These are phyloP conservation scores for Nannochloris sp. DNA, from an alignment of 139 green algal species.

Conservation along the genomic window DNA sequence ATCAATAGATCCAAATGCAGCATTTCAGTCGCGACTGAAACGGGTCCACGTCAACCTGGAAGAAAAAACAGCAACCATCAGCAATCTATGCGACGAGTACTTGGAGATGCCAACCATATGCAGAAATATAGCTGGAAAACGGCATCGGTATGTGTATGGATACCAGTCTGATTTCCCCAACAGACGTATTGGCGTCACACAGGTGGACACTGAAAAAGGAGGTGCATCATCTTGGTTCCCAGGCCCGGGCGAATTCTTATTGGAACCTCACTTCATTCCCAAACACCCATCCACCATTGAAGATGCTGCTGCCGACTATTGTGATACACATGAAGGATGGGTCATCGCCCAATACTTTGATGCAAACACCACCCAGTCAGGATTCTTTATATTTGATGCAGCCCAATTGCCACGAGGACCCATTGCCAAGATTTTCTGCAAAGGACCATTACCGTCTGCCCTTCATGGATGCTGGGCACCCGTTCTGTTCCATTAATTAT, in stretches of 20 bases:
- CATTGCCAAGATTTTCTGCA: constrained; percentile 27
- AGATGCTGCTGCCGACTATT: constrained; percentile 17
- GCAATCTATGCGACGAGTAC: constrained; percentile 21
- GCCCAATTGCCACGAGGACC: constrained; percentile 27
- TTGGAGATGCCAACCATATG: constrained; percentile 47
- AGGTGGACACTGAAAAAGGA: constrained; percentile 18
- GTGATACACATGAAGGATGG: constrained; percentile 50
- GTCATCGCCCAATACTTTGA: constrained; percentile 54
- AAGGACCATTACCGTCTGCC: constrained; percentile 20
- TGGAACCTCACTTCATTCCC: constrained; percentile 63
- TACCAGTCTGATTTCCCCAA: constrained; percentile 22
- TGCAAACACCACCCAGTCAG: constrained; percentile 13
- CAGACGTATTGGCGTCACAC: constrained; percentile 16
- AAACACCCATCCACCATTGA: not conserved
- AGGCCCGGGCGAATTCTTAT: constrained; percentile 25
- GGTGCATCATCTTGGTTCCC: constrained; percentile 16
- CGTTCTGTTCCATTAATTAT: too few species aligned
- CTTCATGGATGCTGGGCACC: constrained; percentile 38
- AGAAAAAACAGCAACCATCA: constrained; percentile 2
- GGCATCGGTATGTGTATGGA: constrained; percentile 35
- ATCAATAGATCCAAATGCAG: constrained; percentile 24
- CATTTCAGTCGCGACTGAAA: constrained; percentile 36
- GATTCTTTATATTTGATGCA: constrained; percentile 47
- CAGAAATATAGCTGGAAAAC: constrained; percentile 2
- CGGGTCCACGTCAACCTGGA: constrained; percentile 37